These are phyloP conservation scores for Eucalyptus albens DNA, from an alignment of 345 rosid species.

Conservation along the genomic window DNA sequence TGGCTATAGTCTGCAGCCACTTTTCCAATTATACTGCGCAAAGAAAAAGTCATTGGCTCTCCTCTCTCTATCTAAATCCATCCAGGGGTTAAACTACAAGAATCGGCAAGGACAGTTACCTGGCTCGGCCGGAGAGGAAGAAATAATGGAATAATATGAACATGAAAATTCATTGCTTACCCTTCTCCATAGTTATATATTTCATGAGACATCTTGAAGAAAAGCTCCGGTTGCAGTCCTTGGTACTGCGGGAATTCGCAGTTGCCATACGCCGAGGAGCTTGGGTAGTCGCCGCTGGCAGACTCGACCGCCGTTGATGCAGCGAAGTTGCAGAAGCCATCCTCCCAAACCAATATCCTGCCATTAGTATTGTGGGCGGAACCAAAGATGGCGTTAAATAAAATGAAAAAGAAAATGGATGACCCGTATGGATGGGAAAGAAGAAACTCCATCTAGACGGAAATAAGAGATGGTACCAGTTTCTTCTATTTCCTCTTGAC, in stretches of 20 bases:
- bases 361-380: neutral
- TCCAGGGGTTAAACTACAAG: neutral
- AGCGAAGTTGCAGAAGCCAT: constrained; percentile 95
- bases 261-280: constrained; percentile 35
- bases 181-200: constrained; percentile 99
- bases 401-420: neutral
- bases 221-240: constrained; percentile 92
- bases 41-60: neutral
- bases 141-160: neutral
- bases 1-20: constrained; percentile 95
- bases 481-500: constrained; percentile 94
- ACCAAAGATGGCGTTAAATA: neutral
- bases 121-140: neutral
- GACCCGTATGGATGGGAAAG: neutral
- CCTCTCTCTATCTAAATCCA: neutral
- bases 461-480: constrained; percentile 42
- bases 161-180: constrained; percentile 4
- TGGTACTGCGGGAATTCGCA: constrained; percentile 67
- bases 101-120: neutral
- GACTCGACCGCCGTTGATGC: constrained; percentile 56
- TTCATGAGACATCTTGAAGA: constrained; percentile 99
- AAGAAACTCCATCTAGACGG: neutral
- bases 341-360: constrained; percentile 99
- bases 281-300: neutral
- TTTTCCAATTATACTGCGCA: constrained; percentile 81